Evolutionary conservation across 345 rosid genomes (phyloP).

Genomic region (Pistacia atlantica): DNA sequence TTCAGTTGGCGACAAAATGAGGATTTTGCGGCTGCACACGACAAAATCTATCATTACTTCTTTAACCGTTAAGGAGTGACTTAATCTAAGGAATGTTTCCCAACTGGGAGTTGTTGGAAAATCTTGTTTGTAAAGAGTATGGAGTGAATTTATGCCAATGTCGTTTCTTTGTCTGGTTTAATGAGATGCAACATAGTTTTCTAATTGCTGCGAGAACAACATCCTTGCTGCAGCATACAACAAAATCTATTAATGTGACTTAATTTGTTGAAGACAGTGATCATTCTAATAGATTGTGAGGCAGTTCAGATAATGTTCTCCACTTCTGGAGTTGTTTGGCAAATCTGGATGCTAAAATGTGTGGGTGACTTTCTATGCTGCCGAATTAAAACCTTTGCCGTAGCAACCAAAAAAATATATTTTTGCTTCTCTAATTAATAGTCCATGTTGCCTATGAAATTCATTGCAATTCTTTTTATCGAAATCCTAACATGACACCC

Average conservation of each 20-base stretch:
- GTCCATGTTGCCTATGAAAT: not conserved
- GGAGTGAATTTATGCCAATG: not conserved
- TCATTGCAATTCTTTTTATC: not conserved
- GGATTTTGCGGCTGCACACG: constrained; percentile 3
- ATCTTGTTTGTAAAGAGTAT: not conserved
- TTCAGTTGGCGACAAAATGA: not conserved
- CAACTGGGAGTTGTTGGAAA: not conserved
- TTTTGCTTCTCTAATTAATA: not conserved
- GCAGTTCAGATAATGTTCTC: constrained; percentile 1
- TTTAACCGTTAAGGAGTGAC: not conserved
- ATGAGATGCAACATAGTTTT: not conserved
- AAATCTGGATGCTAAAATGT: constrained; percentile 5
- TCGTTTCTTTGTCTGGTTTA: not conserved
- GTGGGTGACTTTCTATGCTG: not conserved
- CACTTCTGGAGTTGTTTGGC: not conserved
- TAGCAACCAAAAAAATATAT: not conserved
- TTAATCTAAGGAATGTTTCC: not conserved
- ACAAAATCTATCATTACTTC: not conserved
- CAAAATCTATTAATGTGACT: not conserved
- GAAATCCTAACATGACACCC: not conserved
- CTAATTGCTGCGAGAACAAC: not conserved
- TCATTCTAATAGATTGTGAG: constrained; percentile 1
- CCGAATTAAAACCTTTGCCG: not conserved
- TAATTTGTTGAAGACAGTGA: not conserved
- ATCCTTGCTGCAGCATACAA: not conserved